phyloP scores from a whole-genome alignment of 192 early-diverging fungal genomes.

The Backusella mclennaniae region DNA sequence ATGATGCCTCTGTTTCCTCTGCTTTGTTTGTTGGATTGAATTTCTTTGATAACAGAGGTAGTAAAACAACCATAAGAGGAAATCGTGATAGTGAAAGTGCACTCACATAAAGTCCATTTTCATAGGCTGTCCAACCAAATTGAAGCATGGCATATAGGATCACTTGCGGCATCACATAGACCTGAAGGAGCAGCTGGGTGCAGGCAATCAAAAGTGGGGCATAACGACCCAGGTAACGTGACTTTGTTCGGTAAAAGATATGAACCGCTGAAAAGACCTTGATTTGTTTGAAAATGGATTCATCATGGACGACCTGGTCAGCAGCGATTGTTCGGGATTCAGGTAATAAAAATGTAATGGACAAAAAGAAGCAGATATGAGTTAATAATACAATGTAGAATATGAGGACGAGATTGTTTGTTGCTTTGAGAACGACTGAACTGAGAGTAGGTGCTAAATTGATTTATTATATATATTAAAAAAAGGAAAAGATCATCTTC shows the following conservation, averaged over 20 bases:
- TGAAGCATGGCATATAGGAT: conserved; percentile 41
- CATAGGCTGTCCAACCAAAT: conserved; percentile 46
- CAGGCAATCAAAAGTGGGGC: conserved; percentile 8
- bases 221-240: not conserved
- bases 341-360: not conserved
- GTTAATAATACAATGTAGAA: conserved; percentile 12
- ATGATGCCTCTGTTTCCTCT: not conserved
- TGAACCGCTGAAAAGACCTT: conserved; percentile 23
- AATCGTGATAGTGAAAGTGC: conserved; percentile 27
- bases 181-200: conserved; percentile 10
- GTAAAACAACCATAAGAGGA: conserved; percentile 26
- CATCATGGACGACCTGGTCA: not conserved
- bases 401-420: not conserved
- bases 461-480: too few species aligned
- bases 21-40: conserved; percentile 11
- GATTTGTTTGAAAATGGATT: conserved; percentile 4
- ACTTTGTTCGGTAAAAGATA: conserved; percentile 19
- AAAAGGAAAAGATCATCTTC: not conserved
- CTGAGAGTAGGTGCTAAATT: not conserved
- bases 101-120: conserved; percentile 39
- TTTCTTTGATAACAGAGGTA: conserved; percentile 32
- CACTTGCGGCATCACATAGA: conserved; percentile 17
- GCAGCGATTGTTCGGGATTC: not conserved
- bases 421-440: not conserved
- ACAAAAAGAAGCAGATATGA: conserved; percentile 1